phyloP scores from a whole-genome alignment of 2,329 filamentous ascomycete genomes.

The Aphanocladium album region DNA sequence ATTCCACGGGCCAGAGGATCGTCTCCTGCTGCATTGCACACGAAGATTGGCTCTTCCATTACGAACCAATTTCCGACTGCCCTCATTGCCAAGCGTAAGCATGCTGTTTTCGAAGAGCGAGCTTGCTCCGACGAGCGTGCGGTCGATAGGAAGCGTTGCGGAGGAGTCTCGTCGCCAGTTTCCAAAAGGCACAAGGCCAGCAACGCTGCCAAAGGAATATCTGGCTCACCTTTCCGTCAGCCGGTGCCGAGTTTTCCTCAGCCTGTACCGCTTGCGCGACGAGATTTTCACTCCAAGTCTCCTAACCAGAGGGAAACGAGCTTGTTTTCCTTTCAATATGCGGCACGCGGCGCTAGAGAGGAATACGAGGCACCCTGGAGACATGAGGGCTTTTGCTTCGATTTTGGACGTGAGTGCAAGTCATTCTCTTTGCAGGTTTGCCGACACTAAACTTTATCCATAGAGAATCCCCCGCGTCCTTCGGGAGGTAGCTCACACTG shows the following conservation, averaged over 20 bases:
- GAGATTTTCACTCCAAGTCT: background rate
- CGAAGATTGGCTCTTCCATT: background rate
- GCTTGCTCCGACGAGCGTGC: background rate
- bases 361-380: background rate
- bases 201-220: background rate
- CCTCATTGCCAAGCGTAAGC: background rate
- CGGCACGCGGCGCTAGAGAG: background rate
- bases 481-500: slow-evolving; percentile 1
- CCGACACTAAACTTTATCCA: background rate
- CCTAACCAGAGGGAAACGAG: background rate
- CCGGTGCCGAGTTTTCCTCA: background rate
- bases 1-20: background rate
- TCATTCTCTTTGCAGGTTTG: background rate
- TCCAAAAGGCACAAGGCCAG: background rate
- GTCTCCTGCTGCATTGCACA: background rate
- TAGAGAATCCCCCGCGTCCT: background rate
- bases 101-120: background rate
- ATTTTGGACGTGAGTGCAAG: background rate
- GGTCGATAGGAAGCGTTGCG: background rate
- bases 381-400: background rate
- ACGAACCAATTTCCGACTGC: background rate
- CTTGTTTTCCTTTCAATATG: background rate
- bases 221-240: background rate
- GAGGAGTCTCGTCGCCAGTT: background rate
- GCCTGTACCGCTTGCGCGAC: background rate